Base-by-base conservation (phyloP, 495 filamentous ascomycete genomes). In the Neurospora cerealis region DNA sequence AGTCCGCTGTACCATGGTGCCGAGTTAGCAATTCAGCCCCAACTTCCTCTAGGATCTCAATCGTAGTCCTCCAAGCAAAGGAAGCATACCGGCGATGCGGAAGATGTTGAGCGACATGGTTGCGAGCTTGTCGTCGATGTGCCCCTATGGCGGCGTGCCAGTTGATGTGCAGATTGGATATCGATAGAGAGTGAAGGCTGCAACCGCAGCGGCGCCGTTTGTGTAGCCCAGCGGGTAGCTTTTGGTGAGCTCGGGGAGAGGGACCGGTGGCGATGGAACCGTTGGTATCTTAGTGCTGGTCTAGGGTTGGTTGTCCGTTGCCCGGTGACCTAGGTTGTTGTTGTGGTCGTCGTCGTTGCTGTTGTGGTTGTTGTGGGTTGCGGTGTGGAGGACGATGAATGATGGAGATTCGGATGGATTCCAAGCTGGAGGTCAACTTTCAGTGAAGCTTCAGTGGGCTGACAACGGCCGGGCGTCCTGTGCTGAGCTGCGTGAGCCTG, bases 41-140 rank as follows among this genome's bases (percentile, higher is more conserved):
- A 15, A 32, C 24, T 39, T 60, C 3, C 10, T 48, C 42, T 44
- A 9, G 60, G 11, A 13, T 36, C 70, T 75, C 74, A 69, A 73
- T 73, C 34, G 7, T 32, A 19, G 17, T 24, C 9, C 34, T 75
- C 72, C 44, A 4, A 54, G 39, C 41, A n/a, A 72, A 37, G 41
- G 36, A 74, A 72, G 75, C 89, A 77, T 83, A 97, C 94, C 94
- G 78, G 92, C 80, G 81, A 97, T 83, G 81, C 94, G 88, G 85
- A 97, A 97, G 83, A 97, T 83, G 86, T 97, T 97, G 73, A 86
- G 79, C 80, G 77, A 24, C 94, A 96, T 95, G 28, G 75, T 74
- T 84, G 74, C 71, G 77, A 37, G 24, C 37, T 54, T 19, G 70
- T 38, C 28, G 70, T 62, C 1, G 72, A 34, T 15, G 37, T 73